Conservation (phyloP, 2,329 filamentous ascomycete species). For the Talaromyces marneffei region DNA sequence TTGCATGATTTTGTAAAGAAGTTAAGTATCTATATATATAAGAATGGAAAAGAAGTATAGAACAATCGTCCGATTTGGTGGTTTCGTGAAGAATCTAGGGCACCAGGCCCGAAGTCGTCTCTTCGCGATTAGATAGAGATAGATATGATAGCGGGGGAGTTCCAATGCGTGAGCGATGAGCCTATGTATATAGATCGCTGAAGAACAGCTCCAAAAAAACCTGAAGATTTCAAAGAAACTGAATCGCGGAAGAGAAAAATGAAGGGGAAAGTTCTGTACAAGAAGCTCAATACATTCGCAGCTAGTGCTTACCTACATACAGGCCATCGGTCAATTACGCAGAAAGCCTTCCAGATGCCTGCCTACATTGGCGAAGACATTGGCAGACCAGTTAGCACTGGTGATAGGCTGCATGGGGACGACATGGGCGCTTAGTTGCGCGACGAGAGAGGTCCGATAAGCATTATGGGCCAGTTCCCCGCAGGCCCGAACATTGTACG, state of each 20-base stretch:
- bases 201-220: background rate
- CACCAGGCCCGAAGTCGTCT: conserved; percentile 10
- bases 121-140: background rate
- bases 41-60: background rate
- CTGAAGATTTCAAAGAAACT: background rate
- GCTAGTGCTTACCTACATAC: background rate
- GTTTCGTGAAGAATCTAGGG: background rate
- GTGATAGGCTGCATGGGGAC: conserved; percentile 1
- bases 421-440: conserved; percentile 11
- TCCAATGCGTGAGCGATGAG: background rate
- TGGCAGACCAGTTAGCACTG: background rate
- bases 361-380: background rate
- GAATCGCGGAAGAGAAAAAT: background rate
- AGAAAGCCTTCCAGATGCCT: background rate
- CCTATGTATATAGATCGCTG: background rate
- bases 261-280: background rate
- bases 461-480: background rate
- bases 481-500: background rate
- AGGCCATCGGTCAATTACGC: background rate
- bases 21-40: background rate
- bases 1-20: conserved; percentile 8
- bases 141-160: background rate
- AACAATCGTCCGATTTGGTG: background rate
- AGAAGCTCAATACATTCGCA: background rate
- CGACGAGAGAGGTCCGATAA: conserved; percentile 12